Conservation (phyloP, 768 basidiomycete genomes). For the Boletus bicolor region DNA sequence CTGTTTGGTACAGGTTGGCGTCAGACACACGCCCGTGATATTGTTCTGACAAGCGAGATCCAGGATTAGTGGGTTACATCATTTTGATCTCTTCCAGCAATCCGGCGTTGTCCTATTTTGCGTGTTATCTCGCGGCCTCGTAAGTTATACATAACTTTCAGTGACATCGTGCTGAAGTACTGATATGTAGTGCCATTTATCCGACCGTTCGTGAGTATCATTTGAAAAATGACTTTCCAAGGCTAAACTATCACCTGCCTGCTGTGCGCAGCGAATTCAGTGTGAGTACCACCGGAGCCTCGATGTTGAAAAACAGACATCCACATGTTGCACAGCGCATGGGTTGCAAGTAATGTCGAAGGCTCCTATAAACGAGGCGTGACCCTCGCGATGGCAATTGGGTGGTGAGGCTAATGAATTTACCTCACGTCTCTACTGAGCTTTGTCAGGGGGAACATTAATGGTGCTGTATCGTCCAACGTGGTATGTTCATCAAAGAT, state of each 20-base stretch:
- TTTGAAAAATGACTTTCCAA: not conserved
- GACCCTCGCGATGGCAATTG: slow-evolving; percentile 67
- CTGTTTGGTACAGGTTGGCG: slow-evolving; percentile 33
- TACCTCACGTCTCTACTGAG: slow-evolving; percentile 16
- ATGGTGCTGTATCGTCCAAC: slow-evolving; percentile 66
- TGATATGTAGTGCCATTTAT: slow-evolving; percentile 39
- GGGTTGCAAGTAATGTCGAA: slow-evolving; percentile 71
- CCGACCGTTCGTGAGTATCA: slow-evolving; percentile 41
- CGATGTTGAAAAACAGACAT: slow-evolving; percentile 2
- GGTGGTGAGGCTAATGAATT: slow-evolving; percentile 34
- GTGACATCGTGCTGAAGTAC: not conserved
- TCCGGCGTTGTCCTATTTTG: slow-evolving; percentile 68
- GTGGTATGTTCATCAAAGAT: slow-evolving; percentile 43
- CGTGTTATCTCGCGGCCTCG: slow-evolving; percentile 68
- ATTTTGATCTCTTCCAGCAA: slow-evolving; percentile 60
- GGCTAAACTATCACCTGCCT: not conserved
- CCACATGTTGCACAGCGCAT: slow-evolving; percentile 43
- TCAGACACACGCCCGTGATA: not conserved
- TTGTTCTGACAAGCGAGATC: not conserved
- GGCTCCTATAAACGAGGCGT: slow-evolving; percentile 73
- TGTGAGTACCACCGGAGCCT: slow-evolving; percentile 35
- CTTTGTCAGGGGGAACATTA: slow-evolving; percentile 51
- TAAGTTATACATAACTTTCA: slow-evolving; percentile 33
- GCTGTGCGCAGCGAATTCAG: slow-evolving; percentile 42
- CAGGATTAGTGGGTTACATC: slow-evolving; percentile 58